phyloP scores from a whole-genome alignment of 2,329 filamentous ascomycete species.

The Monilinia laxa region DNA sequence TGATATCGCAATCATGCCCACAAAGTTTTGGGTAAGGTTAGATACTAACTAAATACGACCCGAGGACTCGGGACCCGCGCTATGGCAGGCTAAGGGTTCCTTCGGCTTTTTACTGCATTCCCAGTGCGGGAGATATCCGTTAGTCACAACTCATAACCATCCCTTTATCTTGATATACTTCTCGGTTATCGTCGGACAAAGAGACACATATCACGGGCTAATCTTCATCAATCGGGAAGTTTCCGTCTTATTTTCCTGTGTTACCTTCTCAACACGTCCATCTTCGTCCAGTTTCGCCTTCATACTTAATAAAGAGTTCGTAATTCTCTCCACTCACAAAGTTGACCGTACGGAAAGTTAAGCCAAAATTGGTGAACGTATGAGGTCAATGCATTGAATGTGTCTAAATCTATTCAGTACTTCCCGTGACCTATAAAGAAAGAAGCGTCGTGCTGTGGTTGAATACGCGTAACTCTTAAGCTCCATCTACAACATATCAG shows the following conservation, averaged over 20 bases:
- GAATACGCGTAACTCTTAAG: not conserved
- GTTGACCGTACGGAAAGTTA: not conserved
- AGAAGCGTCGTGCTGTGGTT: not conserved
- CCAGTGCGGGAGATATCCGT: conserved; percentile 1
- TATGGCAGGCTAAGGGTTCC: conserved; percentile 7
- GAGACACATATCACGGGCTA: not conserved
- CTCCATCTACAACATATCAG: not conserved
- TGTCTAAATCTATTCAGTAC: not conserved
- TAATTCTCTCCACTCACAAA: not conserved
- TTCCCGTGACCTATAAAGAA: not conserved
- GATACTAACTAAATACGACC: too few relatives aligned
- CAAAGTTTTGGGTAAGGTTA: too few relatives aligned
- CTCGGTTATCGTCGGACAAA: conserved; percentile 14
- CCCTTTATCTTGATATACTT: not conserved
- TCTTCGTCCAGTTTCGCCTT: not conserved
- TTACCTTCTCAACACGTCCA: not conserved
- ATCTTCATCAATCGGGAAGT: not conserved
- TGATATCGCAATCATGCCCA: too few relatives aligned
- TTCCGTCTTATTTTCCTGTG: not conserved
- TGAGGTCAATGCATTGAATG: not conserved
- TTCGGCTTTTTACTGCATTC: conserved; percentile 1
- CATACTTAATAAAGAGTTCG: not conserved
- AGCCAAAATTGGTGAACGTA: conserved; percentile 4
- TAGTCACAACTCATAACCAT: too few relatives aligned
- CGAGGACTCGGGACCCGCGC: not conserved